Percentiles rank a stretch among this genome's conserved stretches.
These are phyloP conservation scores for Cladosporium velox DNA, from an alignment of 2,329 filamentous ascomycete genomes.

Conservation along the genomic window DNA sequence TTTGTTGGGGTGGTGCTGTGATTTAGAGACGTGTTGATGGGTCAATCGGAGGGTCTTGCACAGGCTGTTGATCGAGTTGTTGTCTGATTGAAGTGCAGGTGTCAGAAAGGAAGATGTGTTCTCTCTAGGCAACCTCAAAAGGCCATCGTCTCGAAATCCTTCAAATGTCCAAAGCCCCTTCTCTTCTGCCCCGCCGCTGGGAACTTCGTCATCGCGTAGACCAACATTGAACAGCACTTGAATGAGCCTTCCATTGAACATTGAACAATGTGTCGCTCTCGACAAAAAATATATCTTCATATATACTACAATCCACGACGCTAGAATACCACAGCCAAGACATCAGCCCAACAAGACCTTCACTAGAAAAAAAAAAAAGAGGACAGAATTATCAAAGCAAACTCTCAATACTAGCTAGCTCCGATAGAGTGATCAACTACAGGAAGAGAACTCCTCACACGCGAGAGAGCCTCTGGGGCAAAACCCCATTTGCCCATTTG, in stretches of 20 bases:
- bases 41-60: neutral
- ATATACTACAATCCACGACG: neutral
- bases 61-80: neutral
- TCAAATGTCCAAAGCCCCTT: neutral
- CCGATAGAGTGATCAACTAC: conserved; percentile 5
- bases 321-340: neutral
- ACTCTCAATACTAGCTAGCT: conserved; percentile 10
- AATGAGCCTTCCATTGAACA: neutral
- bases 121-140: conserved; percentile 1
- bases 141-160: neutral
- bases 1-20: neutral
- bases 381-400: conserved; percentile 2
- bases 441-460: neutral
- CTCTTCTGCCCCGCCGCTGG: neutral
- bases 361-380: neutral
- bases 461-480: neutral
- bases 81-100: neutral
- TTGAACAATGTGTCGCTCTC: neutral
- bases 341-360: neutral
- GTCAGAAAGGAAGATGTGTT: neutral
- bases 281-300: neutral
- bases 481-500: neutral
- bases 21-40: neutral
- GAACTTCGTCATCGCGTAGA: neutral
- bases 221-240: neutral